Evolutionary conservation across 352 stramenopile species (phyloP).

Genomic region (Globisporangium yorkense): DNA sequence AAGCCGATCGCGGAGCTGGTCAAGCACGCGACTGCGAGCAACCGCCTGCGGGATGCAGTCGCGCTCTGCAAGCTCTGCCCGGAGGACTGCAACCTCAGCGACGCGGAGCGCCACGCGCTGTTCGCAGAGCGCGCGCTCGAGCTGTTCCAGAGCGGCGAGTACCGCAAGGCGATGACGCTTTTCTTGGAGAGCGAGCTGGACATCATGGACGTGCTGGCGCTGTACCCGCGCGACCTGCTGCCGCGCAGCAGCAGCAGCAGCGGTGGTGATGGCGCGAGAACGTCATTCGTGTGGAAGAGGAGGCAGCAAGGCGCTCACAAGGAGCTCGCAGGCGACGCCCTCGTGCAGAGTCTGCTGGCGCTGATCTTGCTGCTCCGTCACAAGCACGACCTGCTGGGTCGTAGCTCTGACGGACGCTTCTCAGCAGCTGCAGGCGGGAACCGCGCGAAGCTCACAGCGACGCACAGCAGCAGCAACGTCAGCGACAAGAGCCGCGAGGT

Average conservation of each 20-base stretch:
- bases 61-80: conserved; percentile 62
- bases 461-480: not conserved
- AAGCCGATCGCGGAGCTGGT: conserved; percentile 45
- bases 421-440: not conserved
- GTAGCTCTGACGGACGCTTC: not conserved
- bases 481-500: conserved; percentile 28
- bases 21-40: conserved; percentile 25
- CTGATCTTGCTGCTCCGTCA: conserved; percentile 47
- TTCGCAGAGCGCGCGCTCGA: conserved; percentile 53
- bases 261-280: conserved; percentile 13
- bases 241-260: conserved; percentile 41
- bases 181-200: conserved; percentile 42
- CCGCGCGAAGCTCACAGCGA: not conserved
- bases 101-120: conserved; percentile 43
- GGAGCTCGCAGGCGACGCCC: conserved; percentile 32
- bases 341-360: conserved; percentile 47
- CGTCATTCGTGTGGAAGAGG: conserved; percentile 12
- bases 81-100: conserved; percentile 49
- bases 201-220: conserved; percentile 56
- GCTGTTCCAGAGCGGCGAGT: conserved; percentile 39
- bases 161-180: conserved; percentile 51
- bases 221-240: conserved; percentile 69
- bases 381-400: conserved; percentile 26
- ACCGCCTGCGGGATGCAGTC: conserved; percentile 49
- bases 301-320: not conserved